A percentile compares a stretch with the other conserved stretches of the same genome.
Evolutionary conservation across 148 eudicot species (phyloP).

Genomic region (Vaccinium macrocarpon): DNA sequence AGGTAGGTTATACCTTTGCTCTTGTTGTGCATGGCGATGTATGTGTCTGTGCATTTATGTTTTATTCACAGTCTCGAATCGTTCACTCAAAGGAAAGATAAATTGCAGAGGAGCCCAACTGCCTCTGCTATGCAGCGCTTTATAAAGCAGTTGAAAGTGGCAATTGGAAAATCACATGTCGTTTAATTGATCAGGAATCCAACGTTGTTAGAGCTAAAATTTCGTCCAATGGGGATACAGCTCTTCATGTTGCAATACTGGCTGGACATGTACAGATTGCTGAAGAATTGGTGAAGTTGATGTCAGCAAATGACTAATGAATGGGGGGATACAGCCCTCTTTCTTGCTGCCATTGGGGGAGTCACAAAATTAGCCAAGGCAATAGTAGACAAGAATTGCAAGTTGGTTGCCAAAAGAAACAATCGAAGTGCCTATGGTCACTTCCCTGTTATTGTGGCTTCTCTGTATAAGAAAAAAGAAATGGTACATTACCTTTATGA

Average conservation of each 20-base stretch:
- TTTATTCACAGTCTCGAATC: not conserved
- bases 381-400: not conserved
- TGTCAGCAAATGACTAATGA: not conserved
- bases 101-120: not conserved
- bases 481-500: not conserved
- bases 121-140: not conserved
- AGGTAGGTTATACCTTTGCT: not conserved
- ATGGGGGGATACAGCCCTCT: not conserved
- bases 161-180: not conserved
- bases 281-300: not conserved
- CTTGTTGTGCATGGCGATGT: not conserved
- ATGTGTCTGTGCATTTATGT: not conserved
- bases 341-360: not conserved
- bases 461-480: not conserved
- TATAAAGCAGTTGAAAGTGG: not conserved
- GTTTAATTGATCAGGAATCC: not conserved
- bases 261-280: not conserved
- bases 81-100: not conserved
- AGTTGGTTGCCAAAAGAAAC: not conserved
- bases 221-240: not conserved
- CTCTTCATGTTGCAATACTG: not conserved
- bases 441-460: not conserved
- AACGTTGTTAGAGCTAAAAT: not conserved
- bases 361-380: not conserved
- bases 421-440: not conserved